Evolutionary conservation across 78 protist species (phyloP).

Genomic region (Dictyostelium firmibasis): DNA sequence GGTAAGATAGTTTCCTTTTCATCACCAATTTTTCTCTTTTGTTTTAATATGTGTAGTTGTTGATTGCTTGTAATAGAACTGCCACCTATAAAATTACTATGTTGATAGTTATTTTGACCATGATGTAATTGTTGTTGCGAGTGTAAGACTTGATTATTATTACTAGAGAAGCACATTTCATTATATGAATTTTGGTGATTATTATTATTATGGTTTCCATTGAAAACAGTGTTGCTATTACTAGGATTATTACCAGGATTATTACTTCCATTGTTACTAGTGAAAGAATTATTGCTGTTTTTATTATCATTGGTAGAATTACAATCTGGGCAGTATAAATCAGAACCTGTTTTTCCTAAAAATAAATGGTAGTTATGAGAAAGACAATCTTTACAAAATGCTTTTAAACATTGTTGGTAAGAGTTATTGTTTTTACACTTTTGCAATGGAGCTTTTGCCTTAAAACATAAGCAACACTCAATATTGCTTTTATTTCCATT

Average conservation of each 20-base stretch:
- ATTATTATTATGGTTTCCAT: not conserved
- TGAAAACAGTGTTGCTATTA: not conserved
- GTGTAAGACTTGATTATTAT: not conserved
- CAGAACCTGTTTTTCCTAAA: not conserved
- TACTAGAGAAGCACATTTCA: not conserved
- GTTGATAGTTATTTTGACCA: not conserved
- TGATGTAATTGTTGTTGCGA: not conserved
- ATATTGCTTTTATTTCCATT: not conserved
- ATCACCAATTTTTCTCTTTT: not conserved
- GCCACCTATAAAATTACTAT: not conserved
- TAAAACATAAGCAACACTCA: constrained; percentile 32
- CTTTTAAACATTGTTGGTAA: constrained; percentile 9
- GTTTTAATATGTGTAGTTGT: not conserved
- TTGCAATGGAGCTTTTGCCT: not conserved
- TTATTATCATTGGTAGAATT: not conserved
- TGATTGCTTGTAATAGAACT: not conserved
- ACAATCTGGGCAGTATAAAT: constrained; percentile 33
- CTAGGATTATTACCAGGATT: not conserved
- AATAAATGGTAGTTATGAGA: not conserved
- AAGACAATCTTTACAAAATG: constrained; percentile 47
- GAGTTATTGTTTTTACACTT: constrained; percentile 12
- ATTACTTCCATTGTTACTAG: not conserved
- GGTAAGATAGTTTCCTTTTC: not conserved
- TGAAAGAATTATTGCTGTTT: not conserved
- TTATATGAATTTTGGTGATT: not conserved